Evolutionary conservation across 345 rosid species (phyloP), one percentile per base, ranked within the genome.

Genomic region (Eucalyptus tenuipes): DNA sequence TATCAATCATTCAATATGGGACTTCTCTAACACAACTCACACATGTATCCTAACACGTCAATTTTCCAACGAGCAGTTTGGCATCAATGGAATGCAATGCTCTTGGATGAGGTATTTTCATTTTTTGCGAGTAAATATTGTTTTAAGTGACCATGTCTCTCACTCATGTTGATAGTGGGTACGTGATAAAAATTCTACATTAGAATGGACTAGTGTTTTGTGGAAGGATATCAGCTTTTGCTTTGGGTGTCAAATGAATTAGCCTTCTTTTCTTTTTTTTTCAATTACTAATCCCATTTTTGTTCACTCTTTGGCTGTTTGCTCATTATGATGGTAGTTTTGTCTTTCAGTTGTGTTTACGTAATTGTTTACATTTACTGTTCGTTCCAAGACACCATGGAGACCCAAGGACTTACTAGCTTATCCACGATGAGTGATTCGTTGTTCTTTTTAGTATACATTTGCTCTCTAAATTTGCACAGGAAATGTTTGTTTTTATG

Each of bases 1-100:
- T 20, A 52, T 18, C 0, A 52, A 18, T 52, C 18, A 0, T 52
- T 52, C 0, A 2, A 52, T 18, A 52, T 52, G 0, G 2, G 0
- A 52, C 57, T 52, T 52, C 4, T 7, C 0, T 18, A 52, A 52
- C 55, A 52, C 1, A 52, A 52, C 1, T 17, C 2, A 18, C 0
- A 52, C 0, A 20, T 20, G 1, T 52, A 20, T 20, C 57, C 1
- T 52, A 52, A 52, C 57, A 52, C 0, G 2, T 3, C 1, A 8
- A 52, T 20, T 52, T 52, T 20, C 10, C 25, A 20, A 52, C 1
- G 2, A 24, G 61, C 1, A 10, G 0, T 55, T 55, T 55, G 61
- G 12, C 59, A 52, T 52, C 22, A 17, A 52, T 29, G 71, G 18
- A 13, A n/a, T 2, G 10, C 0, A 14, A 31, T 31, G 22, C 2